Base-by-base conservation (phyloP, 495 filamentous ascomycete genomes). In the Collariella sp. region DNA sequence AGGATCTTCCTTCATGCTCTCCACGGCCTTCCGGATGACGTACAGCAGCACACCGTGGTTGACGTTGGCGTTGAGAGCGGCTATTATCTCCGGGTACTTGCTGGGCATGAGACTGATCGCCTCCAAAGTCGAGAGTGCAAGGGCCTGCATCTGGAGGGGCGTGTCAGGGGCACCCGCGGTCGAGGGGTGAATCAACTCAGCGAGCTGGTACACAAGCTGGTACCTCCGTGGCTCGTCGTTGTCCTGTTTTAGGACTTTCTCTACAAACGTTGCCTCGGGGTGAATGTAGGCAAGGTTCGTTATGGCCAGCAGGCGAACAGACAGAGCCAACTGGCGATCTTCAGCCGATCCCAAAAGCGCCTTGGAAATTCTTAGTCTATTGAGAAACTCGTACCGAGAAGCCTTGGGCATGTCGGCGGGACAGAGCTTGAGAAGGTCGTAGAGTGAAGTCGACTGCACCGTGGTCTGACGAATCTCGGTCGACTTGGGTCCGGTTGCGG, bases 11-110 rank as follows among this genome's bases (percentile, higher is more conserved):
- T 76, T 78, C 69, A 97, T 81, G 56, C 89, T 85, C 20, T 85
- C 87, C 50, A 96, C 87, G 11, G 88, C 84, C 65, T 91, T 96
- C 45, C 91, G 83, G 31, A 95, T 83, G 54, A 95, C 76, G 64
- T 97, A 96, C 64, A 96, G 84, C n/a, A 99, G 78, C 15, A 97
- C 84, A 13, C 94, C 94, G 60, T 99, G 94, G 63, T 91, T 97
- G 50, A 96, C 89, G 67, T 93, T 93, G 52, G 90, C 86, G 63
- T 85, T 91, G 20, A 99, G 72, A 26, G 91, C 91, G 46, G 87
- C 79, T 55, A 87, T 83, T 15, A 97, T 84, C 58, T 99, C 94
- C 16, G 79, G 65, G 19, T 85, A 77, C 62, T 87, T 93, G 52
- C 73, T 64, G 56, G 88, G 86, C 54, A 91, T 85, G 61, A 85